These are phyloP conservation scores for Leucogyrophana mollusca DNA, from an alignment of 768 basidiomycete species.

Conservation along the genomic window DNA sequence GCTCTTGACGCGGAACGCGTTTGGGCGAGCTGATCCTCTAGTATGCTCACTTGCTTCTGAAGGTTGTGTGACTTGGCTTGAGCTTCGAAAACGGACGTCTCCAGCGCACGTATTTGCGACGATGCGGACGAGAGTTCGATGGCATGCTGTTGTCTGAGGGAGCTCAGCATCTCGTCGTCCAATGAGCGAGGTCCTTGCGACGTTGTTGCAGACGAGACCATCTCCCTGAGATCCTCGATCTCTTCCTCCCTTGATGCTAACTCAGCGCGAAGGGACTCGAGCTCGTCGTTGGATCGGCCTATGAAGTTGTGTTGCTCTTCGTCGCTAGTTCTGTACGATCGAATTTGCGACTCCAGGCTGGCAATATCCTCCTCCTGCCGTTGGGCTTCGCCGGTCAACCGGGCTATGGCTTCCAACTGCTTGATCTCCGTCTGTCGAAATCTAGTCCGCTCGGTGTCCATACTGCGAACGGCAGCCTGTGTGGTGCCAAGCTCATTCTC, in stretches of 20 bases:
- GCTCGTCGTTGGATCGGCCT: constrained; percentile 62
- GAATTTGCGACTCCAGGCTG: constrained; percentile 50
- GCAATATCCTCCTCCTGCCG: constrained; percentile 54
- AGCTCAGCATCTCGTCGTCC: constrained; percentile 72
- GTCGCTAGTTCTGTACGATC: constrained; percentile 43
- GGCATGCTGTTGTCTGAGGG: constrained; percentile 69
- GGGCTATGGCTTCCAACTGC: constrained; percentile 58
- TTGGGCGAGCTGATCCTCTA: constrained; percentile 66
- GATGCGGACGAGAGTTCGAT: constrained; percentile 81
- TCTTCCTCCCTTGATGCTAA: constrained; percentile 64
- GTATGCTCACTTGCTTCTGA: constrained; percentile 61
- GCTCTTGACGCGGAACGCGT: constrained; percentile 41
- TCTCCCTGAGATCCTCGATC: constrained; percentile 54
- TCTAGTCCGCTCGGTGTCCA: constrained; percentile 66
- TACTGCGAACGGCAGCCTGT: constrained; percentile 48
- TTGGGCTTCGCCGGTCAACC: constrained; percentile 43
- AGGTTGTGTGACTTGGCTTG: constrained; percentile 65
- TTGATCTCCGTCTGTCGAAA: constrained; percentile 55
- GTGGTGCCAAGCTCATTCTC: constrained; percentile 60
- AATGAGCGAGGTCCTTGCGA: constrained; percentile 49
- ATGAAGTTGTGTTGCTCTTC: constrained; percentile 67
- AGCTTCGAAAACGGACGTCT: constrained; percentile 70
- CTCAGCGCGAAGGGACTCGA: constrained; percentile 67
- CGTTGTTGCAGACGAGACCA: constrained; percentile 39
- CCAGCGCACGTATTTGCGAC: constrained; percentile 75